Base-by-base conservation (phyloP, 2,329 filamentous ascomycete species). In the Fusarium sp. region DNA sequence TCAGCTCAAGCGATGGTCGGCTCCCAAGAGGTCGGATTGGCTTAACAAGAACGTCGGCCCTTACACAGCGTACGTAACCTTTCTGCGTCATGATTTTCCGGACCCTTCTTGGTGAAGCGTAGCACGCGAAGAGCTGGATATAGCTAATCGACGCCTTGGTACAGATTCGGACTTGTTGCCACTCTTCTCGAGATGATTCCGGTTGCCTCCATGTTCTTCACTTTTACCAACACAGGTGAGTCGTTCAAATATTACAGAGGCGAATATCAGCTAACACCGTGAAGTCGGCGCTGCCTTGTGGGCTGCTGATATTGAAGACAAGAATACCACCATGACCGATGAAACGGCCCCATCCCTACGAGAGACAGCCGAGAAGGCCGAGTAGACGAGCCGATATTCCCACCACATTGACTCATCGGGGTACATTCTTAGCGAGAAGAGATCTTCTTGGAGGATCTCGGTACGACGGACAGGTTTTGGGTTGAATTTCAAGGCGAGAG, bases 251-350 rank as follows among this genome's bases (percentile, higher is more conserved):
- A 42, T 20, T 14, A 10, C 47, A 16, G 9, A 20, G 22, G 29
- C 7, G 4, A 14, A 40, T 50, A 42, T 5, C 31, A 66, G 29
- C 70, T 79, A 52, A 79, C 62, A 7, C 24, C 5, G 22, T 34
- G 2, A 22, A 91, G 94, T 97, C 67, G 96, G 95, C 9, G 96
- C 95, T 63, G 96, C 96, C 9, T 85, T 98, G n/a, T 98, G 95
- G 95, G 95, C 96, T 45, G 93, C 94, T 20, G 95, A 97, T 81
- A 89, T 97, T 67, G 94, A 97, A 82, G 81, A 83, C 31, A 86
- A 87, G 76, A 84, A 85, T 65, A 85, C 82, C 11, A 81, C 82
- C 45, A 89, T 89, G 86, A 84, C 84, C 11, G 79, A 84, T 62
- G 82, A 84, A 69, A 89, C 87, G 16, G 87, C 87, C n/a, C 87